A percentile compares a stretch with the other conserved stretches of the same genome.
These are phyloP conservation scores for Collybia sp. DNA, from an alignment of 768 basidiomycete genomes.

Conservation along the genomic window DNA sequence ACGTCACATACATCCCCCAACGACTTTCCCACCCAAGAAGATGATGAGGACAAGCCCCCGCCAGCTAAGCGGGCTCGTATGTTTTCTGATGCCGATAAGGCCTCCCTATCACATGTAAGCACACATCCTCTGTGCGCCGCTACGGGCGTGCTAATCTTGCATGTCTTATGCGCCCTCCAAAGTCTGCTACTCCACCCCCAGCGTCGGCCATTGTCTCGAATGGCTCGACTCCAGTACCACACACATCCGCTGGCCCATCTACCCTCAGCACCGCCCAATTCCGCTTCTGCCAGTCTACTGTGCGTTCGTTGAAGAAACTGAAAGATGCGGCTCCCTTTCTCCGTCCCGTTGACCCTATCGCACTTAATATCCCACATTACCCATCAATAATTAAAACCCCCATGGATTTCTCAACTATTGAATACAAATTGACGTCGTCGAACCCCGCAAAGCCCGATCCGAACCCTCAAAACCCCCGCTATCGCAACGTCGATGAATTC, in stretches of 20 bases:
- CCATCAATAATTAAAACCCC: constrained; percentile 80
- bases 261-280: constrained; percentile 67
- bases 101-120: constrained; percentile 71
- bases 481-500: constrained; percentile 75
- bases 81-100: constrained; percentile 72
- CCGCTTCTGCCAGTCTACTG: constrained; percentile 71
- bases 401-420: constrained; percentile 93
- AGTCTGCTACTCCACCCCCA: constrained; percentile 77
- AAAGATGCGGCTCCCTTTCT: constrained; percentile 83
- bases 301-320: constrained; percentile 81
- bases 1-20: constrained; percentile 27
- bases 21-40: constrained; percentile 27
- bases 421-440: constrained; percentile 78
- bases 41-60: constrained; percentile 64
- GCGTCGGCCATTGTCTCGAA: constrained; percentile 39
- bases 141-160: constrained; percentile 49
- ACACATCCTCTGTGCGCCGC: constrained; percentile 39
- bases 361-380: constrained; percentile 85
- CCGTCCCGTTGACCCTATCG: constrained; percentile 84
- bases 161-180: constrained; percentile 30
- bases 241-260: constrained; percentile 22
- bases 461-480: constrained; percentile 71
- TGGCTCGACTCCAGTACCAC: constrained; percentile 31
- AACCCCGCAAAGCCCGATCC: constrained; percentile 75
- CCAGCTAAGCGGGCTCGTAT: constrained; percentile 80